Conservation (phyloP, 78 protist genomes). For the Emiliania huxleyi region DNA sequence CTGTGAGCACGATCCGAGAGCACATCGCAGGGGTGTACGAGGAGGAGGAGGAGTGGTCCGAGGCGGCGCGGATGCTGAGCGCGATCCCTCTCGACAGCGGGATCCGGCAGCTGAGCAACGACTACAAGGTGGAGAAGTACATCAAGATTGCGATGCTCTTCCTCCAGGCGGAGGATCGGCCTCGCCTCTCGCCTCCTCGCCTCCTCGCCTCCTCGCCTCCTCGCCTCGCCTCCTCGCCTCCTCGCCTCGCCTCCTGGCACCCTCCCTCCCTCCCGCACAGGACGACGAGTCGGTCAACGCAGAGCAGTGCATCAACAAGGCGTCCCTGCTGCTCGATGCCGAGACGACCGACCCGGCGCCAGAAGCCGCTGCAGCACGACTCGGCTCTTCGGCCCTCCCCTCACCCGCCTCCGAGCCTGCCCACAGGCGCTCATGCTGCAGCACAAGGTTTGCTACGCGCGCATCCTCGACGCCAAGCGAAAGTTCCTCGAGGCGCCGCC, state of each 20-base stretch:
- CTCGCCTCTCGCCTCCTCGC: too few relatives aligned
- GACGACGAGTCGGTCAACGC: constrained; percentile 79
- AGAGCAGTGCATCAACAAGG: constrained; percentile 70
- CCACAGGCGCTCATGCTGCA: background rate
- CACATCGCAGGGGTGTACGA: constrained; percentile 63
- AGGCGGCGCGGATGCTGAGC: constrained; percentile 65
- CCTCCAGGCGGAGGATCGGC: constrained; percentile 50
- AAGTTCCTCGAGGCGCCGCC: constrained; percentile 25
- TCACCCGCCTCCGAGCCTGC: background rate
- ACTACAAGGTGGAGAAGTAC: constrained; percentile 73
- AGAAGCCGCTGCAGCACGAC: too few relatives aligned
- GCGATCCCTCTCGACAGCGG: constrained; percentile 82
- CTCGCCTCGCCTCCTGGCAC: too few relatives aligned
- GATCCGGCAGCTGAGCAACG: constrained; percentile 66
- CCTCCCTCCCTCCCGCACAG: background rate
- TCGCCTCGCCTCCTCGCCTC: too few relatives aligned
- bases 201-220: too few relatives aligned
- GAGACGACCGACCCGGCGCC: background rate
- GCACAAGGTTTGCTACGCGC: constrained; percentile 47
- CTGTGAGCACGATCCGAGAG: constrained; percentile 46
- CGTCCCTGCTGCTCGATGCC: constrained; percentile 32
- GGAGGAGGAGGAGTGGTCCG: constrained; percentile 71
- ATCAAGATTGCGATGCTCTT: constrained; percentile 78
- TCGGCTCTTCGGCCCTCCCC: background rate
- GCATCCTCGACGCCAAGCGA: constrained; percentile 45